Evolutionary conservation across 106 monocot genomes (phyloP).

Genomic region (Dioscorea zingiberensis): DNA sequence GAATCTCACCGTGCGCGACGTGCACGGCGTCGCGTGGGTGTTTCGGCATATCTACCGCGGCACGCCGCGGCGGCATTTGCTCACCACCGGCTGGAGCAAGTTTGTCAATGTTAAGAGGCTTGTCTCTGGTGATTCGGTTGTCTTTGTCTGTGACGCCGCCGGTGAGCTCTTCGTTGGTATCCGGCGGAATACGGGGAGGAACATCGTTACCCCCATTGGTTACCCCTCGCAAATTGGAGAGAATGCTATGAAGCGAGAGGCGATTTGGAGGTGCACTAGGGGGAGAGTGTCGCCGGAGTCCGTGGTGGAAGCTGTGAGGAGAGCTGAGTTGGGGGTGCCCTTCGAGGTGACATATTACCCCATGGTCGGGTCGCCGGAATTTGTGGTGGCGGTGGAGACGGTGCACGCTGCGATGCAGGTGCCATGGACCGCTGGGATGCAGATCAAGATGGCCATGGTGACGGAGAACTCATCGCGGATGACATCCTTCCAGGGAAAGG

Average conservation of each 20-base stretch:
- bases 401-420: conserved; percentile 35
- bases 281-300: conserved; percentile 29
- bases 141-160: conserved; percentile 30
- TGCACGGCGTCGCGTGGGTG: conserved; percentile 44
- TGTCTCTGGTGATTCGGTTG: conserved; percentile 52
- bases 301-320: conserved; percentile 41
- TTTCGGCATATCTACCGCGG: conserved; percentile 78
- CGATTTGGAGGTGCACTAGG: conserved; percentile 21
- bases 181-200: conserved; percentile 11
- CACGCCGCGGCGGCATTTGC: conserved; percentile 51
- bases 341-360: conserved; percentile 67
- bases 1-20: conserved; percentile 28
- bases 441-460: conserved; percentile 48
- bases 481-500: conserved; percentile 42
- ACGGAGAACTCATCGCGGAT: conserved; percentile 31
- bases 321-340: conserved; percentile 13
- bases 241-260: neutral
- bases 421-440: conserved; percentile 41
- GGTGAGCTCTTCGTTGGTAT: conserved; percentile 39
- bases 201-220: neutral
- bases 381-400: conserved; percentile 41
- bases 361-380: conserved; percentile 22
- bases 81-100: conserved; percentile 74
- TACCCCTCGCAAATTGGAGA: too few relatives aligned
- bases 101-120: conserved; percentile 67